Evolutionary conservation across 2,329 filamentous ascomycete species (phyloP), one percentile per base, ranked within the genome.

Genomic region (Monosporascus sp.): DNA sequence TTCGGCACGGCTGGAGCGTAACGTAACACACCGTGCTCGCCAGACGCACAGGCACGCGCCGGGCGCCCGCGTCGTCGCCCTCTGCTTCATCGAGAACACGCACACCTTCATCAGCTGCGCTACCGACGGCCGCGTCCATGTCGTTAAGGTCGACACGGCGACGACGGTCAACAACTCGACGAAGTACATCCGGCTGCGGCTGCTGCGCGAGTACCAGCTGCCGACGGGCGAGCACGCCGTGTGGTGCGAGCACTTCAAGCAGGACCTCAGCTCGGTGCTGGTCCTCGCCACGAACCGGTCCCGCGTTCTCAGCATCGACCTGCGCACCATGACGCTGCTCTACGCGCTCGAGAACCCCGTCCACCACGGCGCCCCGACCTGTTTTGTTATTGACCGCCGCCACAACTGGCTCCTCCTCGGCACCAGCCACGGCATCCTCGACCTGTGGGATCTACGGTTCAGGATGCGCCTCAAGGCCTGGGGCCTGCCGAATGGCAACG

Each of bases 401-500:
- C 86, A 88, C 49, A 91, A 94, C 65, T 99, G 94, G 94, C 77
- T 99, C 3, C 80, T 96, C 2, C 74, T 97, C 0, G 94, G 92
- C 37, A 99, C 95, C 1, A 90, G 90, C 0, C 92, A 97, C 67
- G 94, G 95, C 37, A 87, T 97, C 27, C 77, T 99, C 7, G 89
- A 96, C 66, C 79, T 99, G 1, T 99, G 94, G 94, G 94, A 99
- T 70, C 78, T 99, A 41, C 87, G 94, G n/a, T 99, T 99, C 77
- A 88, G 85, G 60, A 82, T 97, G 62, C 83, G 90, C 22, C 76
- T 97, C 24, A 91, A 89, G 68, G 89, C 87, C 15, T 97, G 92
- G 90, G 90, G 90, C 1, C 81, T 97, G 27, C 85, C 89, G 0
- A 24, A 24, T 46, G 43, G 43, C 15, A 20, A 24, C 20, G 24